Conservation (phyloP, 805 yeast genomes). For the Vanderwaltozyma tropicalis region DNA sequence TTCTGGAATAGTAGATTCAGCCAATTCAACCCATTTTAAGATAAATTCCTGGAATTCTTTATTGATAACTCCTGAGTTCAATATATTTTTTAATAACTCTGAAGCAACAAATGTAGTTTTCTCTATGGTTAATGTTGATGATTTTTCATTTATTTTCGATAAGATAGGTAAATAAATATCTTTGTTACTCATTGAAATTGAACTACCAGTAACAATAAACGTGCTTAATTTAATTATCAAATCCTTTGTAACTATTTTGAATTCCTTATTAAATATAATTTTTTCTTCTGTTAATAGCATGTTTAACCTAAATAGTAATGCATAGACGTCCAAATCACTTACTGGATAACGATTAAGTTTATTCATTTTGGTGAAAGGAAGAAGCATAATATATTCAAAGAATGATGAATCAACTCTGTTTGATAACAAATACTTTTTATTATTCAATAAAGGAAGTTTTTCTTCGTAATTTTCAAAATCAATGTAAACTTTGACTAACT, state of each 20-base stretch:
- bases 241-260: constrained; percentile 26
- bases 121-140: not conserved
- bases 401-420: constrained; percentile 19
- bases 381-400: constrained; percentile 28
- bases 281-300: constrained; percentile 22
- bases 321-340: constrained; percentile 39
- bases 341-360: constrained; percentile 31
- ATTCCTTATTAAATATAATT: constrained; percentile 10
- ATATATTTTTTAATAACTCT: not conserved
- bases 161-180: not conserved
- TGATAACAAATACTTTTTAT: constrained; percentile 11
- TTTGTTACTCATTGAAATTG: constrained; percentile 2
- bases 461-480: constrained; percentile 11
- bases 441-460: not conserved
- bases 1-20: not conserved
- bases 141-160: not conserved
- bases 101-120: not conserved
- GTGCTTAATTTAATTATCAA: constrained; percentile 39
- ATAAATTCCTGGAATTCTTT: not conserved
- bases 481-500: constrained; percentile 8
- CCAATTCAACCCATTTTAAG: not conserved
- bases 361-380: constrained; percentile 23
- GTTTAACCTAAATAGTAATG: constrained; percentile 33
- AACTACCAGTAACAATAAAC: constrained; percentile 16
- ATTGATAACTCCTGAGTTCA: not conserved